Evolutionary conservation across 2,329 filamentous ascomycete genomes (phyloP).

Genomic region (Nakataea oryzae): DNA sequence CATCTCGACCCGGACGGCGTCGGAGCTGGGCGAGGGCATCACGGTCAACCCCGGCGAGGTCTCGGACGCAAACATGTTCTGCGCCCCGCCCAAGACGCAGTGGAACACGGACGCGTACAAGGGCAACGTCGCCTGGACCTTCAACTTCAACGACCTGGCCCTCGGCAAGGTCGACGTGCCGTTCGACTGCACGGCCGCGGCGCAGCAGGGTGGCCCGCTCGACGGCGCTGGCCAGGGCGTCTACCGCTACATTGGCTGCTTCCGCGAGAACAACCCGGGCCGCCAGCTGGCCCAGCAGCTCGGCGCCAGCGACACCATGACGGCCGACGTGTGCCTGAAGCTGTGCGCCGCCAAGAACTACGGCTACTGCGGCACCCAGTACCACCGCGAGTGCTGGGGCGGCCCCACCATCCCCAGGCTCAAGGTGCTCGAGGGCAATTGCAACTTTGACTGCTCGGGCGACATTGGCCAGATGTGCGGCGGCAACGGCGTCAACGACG

Average conservation of each 20-base stretch:
- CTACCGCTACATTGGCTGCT: slow-evolving; percentile 46
- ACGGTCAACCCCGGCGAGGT: slow-evolving; percentile 36
- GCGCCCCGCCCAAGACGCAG: slow-evolving; percentile 44
- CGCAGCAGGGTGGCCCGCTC: slow-evolving; percentile 41
- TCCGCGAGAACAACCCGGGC: slow-evolving; percentile 42
- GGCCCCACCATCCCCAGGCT: slow-evolving; percentile 34
- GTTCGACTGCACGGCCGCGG: slow-evolving; percentile 39
- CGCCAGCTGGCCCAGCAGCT: slow-evolving; percentile 35
- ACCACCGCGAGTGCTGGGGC: slow-evolving; percentile 43
- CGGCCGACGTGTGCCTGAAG: slow-evolving; percentile 32
- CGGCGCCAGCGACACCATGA: slow-evolving; percentile 28
- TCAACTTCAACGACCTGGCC: slow-evolving; percentile 44
- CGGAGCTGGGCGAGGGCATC: slow-evolving; percentile 48
- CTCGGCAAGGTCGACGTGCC: slow-evolving; percentile 41
- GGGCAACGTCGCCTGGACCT: slow-evolving; percentile 39
- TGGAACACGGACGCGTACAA: slow-evolving; percentile 43
- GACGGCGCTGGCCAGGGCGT: slow-evolving; percentile 28
- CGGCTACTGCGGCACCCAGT: slow-evolving; percentile 37
- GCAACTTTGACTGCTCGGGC: slow-evolving; percentile 40
- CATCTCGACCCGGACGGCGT: slow-evolving; percentile 40
- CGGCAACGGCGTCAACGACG: slow-evolving; percentile 30
- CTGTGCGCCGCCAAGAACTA: slow-evolving; percentile 25
- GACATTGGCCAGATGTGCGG: slow-evolving; percentile 40
- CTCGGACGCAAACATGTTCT: slow-evolving; percentile 40
- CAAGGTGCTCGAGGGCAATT: slow-evolving; percentile 32